These are phyloP conservation scores for Lactifluus rugatus DNA, from an alignment of 768 basidiomycete species.

Conservation along the genomic window DNA sequence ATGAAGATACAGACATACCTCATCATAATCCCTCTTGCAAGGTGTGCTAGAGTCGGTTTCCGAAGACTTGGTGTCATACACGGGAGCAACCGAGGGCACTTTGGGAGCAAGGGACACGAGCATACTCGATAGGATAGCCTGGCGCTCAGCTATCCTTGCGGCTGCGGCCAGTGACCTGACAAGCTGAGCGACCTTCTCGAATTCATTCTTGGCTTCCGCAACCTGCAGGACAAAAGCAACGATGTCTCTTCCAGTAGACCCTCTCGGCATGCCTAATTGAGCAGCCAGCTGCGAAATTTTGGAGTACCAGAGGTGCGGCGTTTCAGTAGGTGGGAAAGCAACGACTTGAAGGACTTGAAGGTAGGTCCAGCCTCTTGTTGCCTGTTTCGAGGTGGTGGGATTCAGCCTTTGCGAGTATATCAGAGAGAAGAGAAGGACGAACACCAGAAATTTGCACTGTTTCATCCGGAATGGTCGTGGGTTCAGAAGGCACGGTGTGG, in stretches of 20 bases:
- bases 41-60: not conserved
- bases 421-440: not conserved
- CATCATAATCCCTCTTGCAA: not conserved
- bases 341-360: not conserved
- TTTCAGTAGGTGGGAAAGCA: not conserved
- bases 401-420: not conserved
- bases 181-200: not conserved
- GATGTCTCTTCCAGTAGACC: not conserved
- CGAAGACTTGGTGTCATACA: not conserved
- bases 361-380: constrained; percentile 5
- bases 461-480: not conserved
- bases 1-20: not conserved
- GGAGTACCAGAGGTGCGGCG: not conserved
- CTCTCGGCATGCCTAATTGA: not conserved
- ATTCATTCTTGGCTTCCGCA: not conserved
- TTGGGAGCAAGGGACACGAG: not conserved
- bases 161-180: not conserved
- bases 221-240: not conserved
- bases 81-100: not conserved
- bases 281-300: not conserved
- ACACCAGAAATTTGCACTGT: not conserved
- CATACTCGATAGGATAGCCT: not conserved
- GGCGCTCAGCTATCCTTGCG: not conserved
- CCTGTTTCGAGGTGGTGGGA: not conserved
- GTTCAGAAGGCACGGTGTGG: not conserved